These are phyloP conservation scores for Cladosporium sp. DNA, from an alignment of 2,329 filamentous ascomycete species.

Conservation along the genomic window DNA sequence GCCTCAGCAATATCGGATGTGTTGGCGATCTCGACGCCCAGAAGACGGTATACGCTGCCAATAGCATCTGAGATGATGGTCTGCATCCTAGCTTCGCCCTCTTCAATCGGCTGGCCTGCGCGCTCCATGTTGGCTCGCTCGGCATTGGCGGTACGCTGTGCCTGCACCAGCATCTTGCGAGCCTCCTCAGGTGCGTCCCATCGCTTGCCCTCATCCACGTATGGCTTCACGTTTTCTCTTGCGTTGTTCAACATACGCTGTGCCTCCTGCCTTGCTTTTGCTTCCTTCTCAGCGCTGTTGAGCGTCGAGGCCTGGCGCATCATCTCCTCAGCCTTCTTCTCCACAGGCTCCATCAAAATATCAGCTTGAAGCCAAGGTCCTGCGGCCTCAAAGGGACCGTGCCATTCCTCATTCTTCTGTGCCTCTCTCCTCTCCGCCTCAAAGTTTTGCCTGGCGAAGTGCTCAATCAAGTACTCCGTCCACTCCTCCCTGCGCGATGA, in stretches of 20 bases:
- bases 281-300: constrained; percentile 1
- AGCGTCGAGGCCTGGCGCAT: neutral
- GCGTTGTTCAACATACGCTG: neutral
- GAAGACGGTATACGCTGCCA: neutral
- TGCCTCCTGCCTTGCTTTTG: constrained; percentile 18
- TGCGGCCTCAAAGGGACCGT: constrained; percentile 13
- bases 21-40: neutral
- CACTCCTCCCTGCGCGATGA: constrained; percentile 32
- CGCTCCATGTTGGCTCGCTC: constrained; percentile 8
- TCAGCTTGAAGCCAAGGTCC: neutral
- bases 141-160: neutral
- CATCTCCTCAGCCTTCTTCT: constrained; percentile 5
- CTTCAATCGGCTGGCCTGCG: neutral
- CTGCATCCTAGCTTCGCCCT: neutral
- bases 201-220: constrained; percentile 1
- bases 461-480: constrained; percentile 24
- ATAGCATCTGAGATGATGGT: neutral
- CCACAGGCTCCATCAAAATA: neutral
- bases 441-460: constrained; percentile 18
- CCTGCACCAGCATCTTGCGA: constrained; percentile 5
- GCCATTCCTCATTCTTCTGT: constrained; percentile 18
- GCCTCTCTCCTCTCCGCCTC: constrained; percentile 15
- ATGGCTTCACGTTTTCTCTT: neutral
- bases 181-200: constrained; percentile 13
- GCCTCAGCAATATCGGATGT: neutral